Evolutionary conservation across 2,329 filamentous ascomycete species (phyloP), one percentile per base, ranked within the genome.

Genomic region (Phaeosphaeria sp.): DNA sequence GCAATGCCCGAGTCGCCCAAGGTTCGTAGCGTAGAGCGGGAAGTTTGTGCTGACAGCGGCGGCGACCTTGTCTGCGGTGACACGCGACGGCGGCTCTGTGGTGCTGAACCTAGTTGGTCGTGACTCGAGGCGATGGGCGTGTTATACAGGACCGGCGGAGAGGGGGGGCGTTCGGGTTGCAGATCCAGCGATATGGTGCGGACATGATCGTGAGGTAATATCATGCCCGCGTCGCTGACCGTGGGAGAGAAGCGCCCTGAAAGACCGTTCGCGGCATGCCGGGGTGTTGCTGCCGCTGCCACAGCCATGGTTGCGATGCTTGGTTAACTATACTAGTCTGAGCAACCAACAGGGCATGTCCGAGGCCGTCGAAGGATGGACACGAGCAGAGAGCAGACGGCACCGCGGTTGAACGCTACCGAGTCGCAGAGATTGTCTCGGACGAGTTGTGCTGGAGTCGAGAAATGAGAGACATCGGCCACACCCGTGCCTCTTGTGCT

Each of bases 211-310:
- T 90, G 88, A 59, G 93, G 93, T 51, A 97, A 81, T 69, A 97
- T 96, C 92, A 97, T 93, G 76, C 96, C 93, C 51, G 93, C 92
- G 77, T 97, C 96, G 55, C 92, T 96, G 70, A 97, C 82, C 2
- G 93, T 96, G 47, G 93, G 93, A 58, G 92, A 96, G 44, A 71
- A 66, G 63, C 56, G 67, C n/a, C 60, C 57, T 55, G 58, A 49
- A 33, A 59, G 67, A 25, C 60, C 64, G 55, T 59, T 45, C 24
- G 51, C 50, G 39, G 56, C 49, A 61, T 55, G 50, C 55, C 55
- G 63, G 59, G 65, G 54, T 59, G 62, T 55, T 61, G 64, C 60
- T 49, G 62, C 60, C 55, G n/a, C n/a, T n/a, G n/a, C n/a, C n/a
- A 60, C 60, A 50, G 62, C 68, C 68, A 70, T 69, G 60, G 57